These are phyloP conservation scores for Ascochyta viciae-villosae DNA, from an alignment of 2,329 filamentous ascomycete genomes.

Conservation along the genomic window DNA sequence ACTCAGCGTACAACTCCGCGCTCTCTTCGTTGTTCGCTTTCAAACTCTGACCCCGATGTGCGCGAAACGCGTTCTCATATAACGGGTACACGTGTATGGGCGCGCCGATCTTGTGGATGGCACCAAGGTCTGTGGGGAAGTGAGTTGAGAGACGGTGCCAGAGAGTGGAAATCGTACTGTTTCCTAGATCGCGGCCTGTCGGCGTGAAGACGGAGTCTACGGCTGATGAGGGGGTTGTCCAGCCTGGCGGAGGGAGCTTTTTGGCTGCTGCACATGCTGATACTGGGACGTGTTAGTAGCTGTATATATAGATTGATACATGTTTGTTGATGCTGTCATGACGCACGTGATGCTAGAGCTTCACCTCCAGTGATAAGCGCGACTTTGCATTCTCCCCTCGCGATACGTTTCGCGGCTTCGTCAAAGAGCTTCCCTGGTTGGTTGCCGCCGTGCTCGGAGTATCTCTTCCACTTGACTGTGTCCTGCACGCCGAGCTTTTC, in stretches of 20 bases:
- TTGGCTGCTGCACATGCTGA: slow-evolving; percentile 60
- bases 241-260: slow-evolving; percentile 65
- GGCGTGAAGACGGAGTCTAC: slow-evolving; percentile 60
- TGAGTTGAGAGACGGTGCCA: slow-evolving; percentile 24
- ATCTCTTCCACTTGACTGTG: slow-evolving; percentile 55
- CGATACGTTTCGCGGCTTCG: slow-evolving; percentile 65
- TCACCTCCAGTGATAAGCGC: slow-evolving; percentile 70
- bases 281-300: slow-evolving; percentile 47
- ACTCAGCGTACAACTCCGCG: slow-evolving; percentile 65
- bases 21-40: slow-evolving; percentile 66
- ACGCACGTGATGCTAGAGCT: slow-evolving; percentile 65
- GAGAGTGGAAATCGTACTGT: slow-evolving; percentile 46
- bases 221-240: slow-evolving; percentile 59
- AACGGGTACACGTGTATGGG: slow-evolving; percentile 73
- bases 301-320: background rate
- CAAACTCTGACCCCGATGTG: slow-evolving; percentile 61
- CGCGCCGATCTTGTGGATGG: slow-evolving; percentile 64
- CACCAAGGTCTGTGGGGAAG: slow-evolving; percentile 58
- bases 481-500: slow-evolving; percentile 57
- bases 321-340: background rate
- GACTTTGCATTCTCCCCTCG: slow-evolving; percentile 61
- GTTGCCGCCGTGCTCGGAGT: slow-evolving; percentile 69
- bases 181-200: slow-evolving; percentile 55
- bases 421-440: slow-evolving; percentile 69
- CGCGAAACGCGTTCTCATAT: slow-evolving; percentile 70